Base-by-base conservation (phyloP, 441 rosid species). In the Corymbia calophylla region DNA sequence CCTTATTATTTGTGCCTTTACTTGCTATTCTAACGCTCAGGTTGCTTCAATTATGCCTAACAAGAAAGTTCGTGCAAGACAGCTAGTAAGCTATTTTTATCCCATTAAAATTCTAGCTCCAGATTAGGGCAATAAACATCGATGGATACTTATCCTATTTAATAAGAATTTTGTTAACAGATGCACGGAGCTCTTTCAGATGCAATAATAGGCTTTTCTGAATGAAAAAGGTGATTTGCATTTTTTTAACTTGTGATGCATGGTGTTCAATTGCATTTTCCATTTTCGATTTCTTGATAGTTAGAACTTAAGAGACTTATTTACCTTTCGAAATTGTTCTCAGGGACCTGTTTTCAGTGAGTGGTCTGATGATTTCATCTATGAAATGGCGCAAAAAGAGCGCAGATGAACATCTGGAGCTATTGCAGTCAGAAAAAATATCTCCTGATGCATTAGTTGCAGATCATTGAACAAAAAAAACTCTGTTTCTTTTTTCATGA, bases 31-130 rank as follows among this genome's bases (percentile, higher is more conserved):
- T 31, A 31, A 19, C 73, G 11, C 73, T 66, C 39, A 16, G 73
- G 73, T 31, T 66, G 73, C 39, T 66, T n/a, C 73, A 66, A 32
- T 66, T 66, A 95, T 23, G 82, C 96, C 88, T 68, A 95, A 97
- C 53, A 93, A 91, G 56, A 94, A 93, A 92, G 77, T 68, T 68
- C 21, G 19, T 18, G 81, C 11, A 35, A 10, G 81, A 9, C 15
- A 14, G 27, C 48, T 19, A 35, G 81, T 32, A 35, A 9, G 48
- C 81, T 70, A 70, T 70, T 70, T 35, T 32, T 35, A 9, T 18
- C 32, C 81, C 81, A 32, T 21, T 68, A 68, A 39, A 39, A 68
- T 19, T 66, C 73, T 68, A 32, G 44, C 32, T 70, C 47, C 47
- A 68, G 44, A 18, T 9, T 68, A 35, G 80, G 23, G 80, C 80